Conservation (phyloP, 192 early-diverging fungal species). For the Entomortierella beljakovae region DNA sequence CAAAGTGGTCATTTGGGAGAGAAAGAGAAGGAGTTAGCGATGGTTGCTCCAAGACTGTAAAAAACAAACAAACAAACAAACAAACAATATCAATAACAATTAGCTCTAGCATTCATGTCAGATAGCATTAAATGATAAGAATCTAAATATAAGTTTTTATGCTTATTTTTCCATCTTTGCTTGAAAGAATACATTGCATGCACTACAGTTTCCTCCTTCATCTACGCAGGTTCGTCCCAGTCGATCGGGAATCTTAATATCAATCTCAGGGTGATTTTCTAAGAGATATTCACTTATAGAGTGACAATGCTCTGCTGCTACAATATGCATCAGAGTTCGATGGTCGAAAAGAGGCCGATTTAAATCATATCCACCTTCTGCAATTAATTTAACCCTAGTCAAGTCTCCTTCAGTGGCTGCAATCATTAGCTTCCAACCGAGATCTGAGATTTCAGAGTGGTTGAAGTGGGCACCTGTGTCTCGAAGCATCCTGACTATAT, state of each 20-base stretch:
- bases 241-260: constrained; percentile 60
- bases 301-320: constrained; percentile 59
- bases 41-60: background rate
- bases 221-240: constrained; percentile 68
- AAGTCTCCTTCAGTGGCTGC: constrained; percentile 42
- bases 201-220: constrained; percentile 53
- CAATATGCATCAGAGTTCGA: constrained; percentile 78
- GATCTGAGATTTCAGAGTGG: constrained; percentile 81
- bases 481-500: constrained; percentile 75
- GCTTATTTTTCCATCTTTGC: background rate
- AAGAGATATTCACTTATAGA: constrained; percentile 59
- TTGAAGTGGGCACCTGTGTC: constrained; percentile 92
- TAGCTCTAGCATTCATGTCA: too few relatives aligned
- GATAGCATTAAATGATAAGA: too few relatives aligned
- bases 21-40: background rate
- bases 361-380: constrained; percentile 73
- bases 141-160: too few relatives aligned
- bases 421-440: constrained; percentile 64
- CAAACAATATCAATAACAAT: too few relatives aligned
- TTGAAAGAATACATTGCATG: constrained; percentile 13
- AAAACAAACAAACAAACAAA: too few relatives aligned
- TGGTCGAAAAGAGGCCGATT: constrained; percentile 73
- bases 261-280: constrained; percentile 53
- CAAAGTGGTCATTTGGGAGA: too few relatives aligned
- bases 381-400: constrained; percentile 23